Evolutionary conservation across 257 asterid genomes (phyloP).

Genomic region (Solanum raphanifolium): DNA sequence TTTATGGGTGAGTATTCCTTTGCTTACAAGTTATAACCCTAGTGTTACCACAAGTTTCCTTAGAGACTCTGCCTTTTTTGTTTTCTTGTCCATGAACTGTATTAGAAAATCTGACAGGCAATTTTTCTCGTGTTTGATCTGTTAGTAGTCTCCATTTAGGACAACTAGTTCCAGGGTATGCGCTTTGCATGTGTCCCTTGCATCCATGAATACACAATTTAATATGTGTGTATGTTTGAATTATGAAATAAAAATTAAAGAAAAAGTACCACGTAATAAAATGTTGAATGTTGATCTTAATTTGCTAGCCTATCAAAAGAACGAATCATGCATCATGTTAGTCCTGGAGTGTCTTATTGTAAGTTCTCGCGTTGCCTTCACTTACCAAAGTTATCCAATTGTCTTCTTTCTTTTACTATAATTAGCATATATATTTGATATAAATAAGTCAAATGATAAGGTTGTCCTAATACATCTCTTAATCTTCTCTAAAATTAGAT

Average conservation of each 20-base stretch:
- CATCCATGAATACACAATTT: neutral
- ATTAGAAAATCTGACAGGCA: neutral
- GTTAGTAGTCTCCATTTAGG: neutral
- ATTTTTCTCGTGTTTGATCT: neutral
- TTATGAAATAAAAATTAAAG: neutral
- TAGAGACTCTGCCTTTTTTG: neutral
- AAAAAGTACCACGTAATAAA: neutral
- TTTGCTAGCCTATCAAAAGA: neutral
- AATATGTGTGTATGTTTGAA: neutral
- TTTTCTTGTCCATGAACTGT: neutral
- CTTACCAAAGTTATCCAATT: neutral
- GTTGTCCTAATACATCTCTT: neutral
- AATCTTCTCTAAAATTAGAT: neutral
- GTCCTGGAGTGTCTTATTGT: neutral
- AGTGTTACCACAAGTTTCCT: neutral
- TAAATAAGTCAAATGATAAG: neutral
- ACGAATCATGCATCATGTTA: neutral
- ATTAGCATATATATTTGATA: neutral
- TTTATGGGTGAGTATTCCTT: slow-evolving; percentile 69
- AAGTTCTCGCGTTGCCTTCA: neutral
- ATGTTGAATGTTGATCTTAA: neutral
- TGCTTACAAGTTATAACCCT: neutral
- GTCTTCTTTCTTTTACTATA: neutral
- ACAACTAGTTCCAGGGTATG: neutral
- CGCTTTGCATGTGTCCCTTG: neutral